Base-by-base conservation (phyloP, 331 rosid genomes). In the Saraca asoca region DNA sequence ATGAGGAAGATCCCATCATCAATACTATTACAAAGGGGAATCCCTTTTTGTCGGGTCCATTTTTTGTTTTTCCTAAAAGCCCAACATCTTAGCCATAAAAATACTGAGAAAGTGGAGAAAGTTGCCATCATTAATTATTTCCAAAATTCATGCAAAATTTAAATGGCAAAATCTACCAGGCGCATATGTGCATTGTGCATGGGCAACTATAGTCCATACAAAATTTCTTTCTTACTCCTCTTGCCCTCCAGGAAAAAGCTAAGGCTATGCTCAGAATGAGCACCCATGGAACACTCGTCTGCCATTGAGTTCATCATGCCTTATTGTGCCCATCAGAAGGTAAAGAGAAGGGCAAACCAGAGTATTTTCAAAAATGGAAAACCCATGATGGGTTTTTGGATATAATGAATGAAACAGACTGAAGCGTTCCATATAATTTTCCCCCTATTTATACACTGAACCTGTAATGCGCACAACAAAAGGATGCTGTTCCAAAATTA, bases 271-370 rank as follows among this genome's bases (percentile, higher is more conserved):
- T 39, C 16, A 8, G 63, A 38, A 12, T 12, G 58, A 65, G 58
- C 5, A 17, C 48, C 73, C 54, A 34, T 17, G 44, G 62, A 77
- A 34, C 38, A 43, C 14, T 49, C 45, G 9, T n/a, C n/a, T n/a
- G 6, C 39, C 43, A 55, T 31, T 17, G 24, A 57, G 46, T 15
- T 19, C 39, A 43, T 6, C 12, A 51, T 37, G 13, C 31, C 31
- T 24, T 16, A 58, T 66, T 41, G 48, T 49, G 14, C 62, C 24
- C 41, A 33, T 17, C 54, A 50, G 5, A 0, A 41, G 34, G 51
- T 31, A 31, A 52, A 18, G 50, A 10, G 1, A 50, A n/a, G n/a
- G n/a, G n/a, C n/a, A n/a, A n/a, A n/a, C n/a, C n/a, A n/a, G 3
- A 42, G 17, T 18, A 71, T 64, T 16, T 52, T 62, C 24, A 52